Evolutionary conservation across 768 basidiomycete genomes (phyloP).

Genomic region (Rubroboletus satanas): DNA sequence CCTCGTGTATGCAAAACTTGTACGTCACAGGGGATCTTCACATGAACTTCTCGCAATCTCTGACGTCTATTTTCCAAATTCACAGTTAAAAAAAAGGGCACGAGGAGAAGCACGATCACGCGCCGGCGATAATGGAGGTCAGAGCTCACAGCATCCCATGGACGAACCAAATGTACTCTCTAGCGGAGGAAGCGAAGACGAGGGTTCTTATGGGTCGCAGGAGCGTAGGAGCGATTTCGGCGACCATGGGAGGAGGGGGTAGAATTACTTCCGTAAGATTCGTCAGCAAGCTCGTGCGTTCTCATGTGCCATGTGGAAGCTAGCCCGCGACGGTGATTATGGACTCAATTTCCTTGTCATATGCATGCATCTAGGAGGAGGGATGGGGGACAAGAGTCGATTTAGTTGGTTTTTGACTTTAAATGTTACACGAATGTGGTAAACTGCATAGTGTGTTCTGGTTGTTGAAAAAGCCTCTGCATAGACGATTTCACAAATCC

Average conservation of each 20-base stretch:
- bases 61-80: slow-evolving; percentile 21
- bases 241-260: slow-evolving; percentile 34
- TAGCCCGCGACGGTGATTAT: slow-evolving; percentile 13
- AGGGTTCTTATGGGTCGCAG: slow-evolving; percentile 33
- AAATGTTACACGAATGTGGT: slow-evolving; percentile 12
- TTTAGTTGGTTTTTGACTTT: slow-evolving; percentile 9
- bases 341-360: slow-evolving; percentile 18
- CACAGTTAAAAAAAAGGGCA: slow-evolving; percentile 33
- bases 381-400: neutral
- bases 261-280: slow-evolving; percentile 20
- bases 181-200: slow-evolving; percentile 33
- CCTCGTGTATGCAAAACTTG: slow-evolving; percentile 82
- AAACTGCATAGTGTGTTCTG: slow-evolving; percentile 7
- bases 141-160: slow-evolving; percentile 27
- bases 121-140: slow-evolving; percentile 23
- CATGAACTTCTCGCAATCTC: slow-evolving; percentile 13
- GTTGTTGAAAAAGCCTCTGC: slow-evolving; percentile 3
- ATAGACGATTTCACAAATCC: slow-evolving; percentile 1
- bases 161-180: slow-evolving; percentile 26
- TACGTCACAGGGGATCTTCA: slow-evolving; percentile 40
- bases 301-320: slow-evolving; percentile 15
- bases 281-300: slow-evolving; percentile 18
- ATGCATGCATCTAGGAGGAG: slow-evolving; percentile 6
- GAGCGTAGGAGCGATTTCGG: slow-evolving; percentile 34
- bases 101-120: slow-evolving; percentile 32